Evolutionary conservation across 83 land plant species (phyloP), one percentile per base, ranked within the genome.

Genomic region (Larix sibirica): DNA sequence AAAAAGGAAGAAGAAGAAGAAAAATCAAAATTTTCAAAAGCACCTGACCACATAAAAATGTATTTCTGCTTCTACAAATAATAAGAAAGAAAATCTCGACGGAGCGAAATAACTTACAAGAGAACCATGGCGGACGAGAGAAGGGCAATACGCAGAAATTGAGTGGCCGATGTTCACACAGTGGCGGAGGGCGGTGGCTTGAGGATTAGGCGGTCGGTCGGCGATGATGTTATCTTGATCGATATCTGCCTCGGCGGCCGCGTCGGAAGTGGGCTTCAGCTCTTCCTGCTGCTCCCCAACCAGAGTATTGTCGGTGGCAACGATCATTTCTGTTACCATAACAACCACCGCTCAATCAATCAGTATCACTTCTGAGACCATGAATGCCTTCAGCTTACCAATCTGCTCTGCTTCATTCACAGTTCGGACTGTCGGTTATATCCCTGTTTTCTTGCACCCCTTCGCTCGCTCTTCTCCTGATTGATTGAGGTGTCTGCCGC

Each of bases 131-230:
- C 44, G 74, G 20, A 69, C 44, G 33, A 69, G 74, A 69, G 42
- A 69, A 40, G n/a, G 18, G 56, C 1, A 12, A 50, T 50, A 50
- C 2, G 56, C 13, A 50, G 56, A 50, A 50, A 12, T 10, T 50
- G 13, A 50, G 9, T 50, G 56, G 18, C 44, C 20, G n/a, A 40
- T 36, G 74, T 6, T 69, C 17, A 13, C 38, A 18, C 74, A 69
- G 44, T 69, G 44, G 20, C 44, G 74, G 17, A 69, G 20, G 74
- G 47, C 44, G 9, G 44, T 36, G 21, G 42, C 74, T 18, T 69
- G 74, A 69, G 74, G 74, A 0, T 36, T 69, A n/a, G 74, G 44
- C 38, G 44, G 74, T 36, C 74, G 44, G 42, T 69, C 74, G 42
- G 40, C 74, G n/a, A 13, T 69, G 74, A 38, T 17, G 2, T 40